These are phyloP conservation scores for Vitis hybrid DNA, from an alignment of 177 flowering plant species.

Conservation along the genomic window DNA sequence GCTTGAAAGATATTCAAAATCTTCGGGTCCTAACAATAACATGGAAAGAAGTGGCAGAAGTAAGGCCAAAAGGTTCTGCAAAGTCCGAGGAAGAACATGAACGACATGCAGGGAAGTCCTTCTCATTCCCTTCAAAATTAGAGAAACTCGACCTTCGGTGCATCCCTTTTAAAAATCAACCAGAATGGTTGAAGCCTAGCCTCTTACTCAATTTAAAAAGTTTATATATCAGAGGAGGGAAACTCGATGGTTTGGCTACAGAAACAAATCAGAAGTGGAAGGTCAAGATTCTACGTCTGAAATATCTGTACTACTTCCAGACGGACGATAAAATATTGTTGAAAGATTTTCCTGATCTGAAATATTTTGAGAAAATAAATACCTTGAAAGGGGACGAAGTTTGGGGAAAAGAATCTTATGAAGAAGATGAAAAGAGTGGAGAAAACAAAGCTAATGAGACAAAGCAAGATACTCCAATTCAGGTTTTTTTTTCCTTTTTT, in stretches of 20 bases:
- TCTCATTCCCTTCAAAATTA: slow-evolving; percentile 5
- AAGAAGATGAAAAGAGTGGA: too few species aligned
- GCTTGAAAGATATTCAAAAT: slow-evolving; percentile 1
- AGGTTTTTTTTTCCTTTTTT: too few species aligned
- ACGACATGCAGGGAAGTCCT: not conserved
- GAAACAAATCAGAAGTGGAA: not conserved
- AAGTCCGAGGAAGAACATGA: too few species aligned
- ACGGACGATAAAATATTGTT: slow-evolving; percentile 19
- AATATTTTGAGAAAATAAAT: slow-evolving; percentile 16
- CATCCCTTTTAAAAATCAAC: not conserved
- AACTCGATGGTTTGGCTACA: slow-evolving; percentile 6
- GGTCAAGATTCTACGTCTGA: slow-evolving; percentile 26
- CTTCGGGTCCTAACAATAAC: slow-evolving; percentile 25
- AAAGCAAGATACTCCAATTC: too few species aligned
- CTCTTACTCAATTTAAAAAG: slow-evolving; percentile 11
- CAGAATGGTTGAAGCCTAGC: slow-evolving; percentile 11
- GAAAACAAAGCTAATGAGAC: too few species aligned
- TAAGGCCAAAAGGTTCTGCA: too few species aligned
- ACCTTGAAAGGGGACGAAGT: not conserved
- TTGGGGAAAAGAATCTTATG: too few species aligned
- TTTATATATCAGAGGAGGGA: slow-evolving; percentile 36
- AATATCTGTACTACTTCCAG: slow-evolving; percentile 17
- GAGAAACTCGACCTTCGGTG: slow-evolving; percentile 33
- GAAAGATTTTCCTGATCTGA: slow-evolving; percentile 23
- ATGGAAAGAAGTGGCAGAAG: slow-evolving; percentile 21